Evolutionary conservation across 176 grass and related monocot genomes (phyloP).

Genomic region (Carex scoparia): DNA sequence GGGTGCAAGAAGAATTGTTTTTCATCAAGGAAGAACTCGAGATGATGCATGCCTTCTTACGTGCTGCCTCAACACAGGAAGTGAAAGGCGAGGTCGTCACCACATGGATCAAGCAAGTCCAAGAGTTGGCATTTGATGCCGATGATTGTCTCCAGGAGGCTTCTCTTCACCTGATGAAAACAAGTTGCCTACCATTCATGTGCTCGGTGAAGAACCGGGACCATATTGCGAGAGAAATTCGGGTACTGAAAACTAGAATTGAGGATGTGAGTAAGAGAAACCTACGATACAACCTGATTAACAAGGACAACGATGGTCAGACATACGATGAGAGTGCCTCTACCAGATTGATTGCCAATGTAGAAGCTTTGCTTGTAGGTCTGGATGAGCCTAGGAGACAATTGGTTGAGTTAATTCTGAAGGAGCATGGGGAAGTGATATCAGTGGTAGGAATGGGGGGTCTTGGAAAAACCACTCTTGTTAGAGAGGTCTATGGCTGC

Average conservation of each 20-base stretch:
- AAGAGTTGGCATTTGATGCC: constrained; percentile 20
- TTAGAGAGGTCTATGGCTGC: constrained; percentile 13
- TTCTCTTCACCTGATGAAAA: neutral
- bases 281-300: neutral
- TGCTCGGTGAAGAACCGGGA: neutral
- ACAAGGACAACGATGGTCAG: neutral
- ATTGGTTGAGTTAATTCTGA: neutral
- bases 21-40: constrained; percentile 34
- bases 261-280: constrained; percentile 35
- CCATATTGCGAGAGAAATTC: neutral
- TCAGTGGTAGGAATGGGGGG: constrained; percentile 30
- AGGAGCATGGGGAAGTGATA: neutral
- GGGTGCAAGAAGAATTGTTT: neutral
- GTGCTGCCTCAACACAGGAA: neutral
- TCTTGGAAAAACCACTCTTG: constrained; percentile 35
- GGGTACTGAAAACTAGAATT: constrained; percentile 16
- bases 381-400: neutral
- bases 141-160: constrained; percentile 35
- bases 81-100: neutral
- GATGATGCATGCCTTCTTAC: constrained; percentile 41
- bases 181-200: neutral
- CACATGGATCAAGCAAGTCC: constrained; percentile 43
- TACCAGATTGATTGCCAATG: neutral
- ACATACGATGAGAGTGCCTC: neutral
- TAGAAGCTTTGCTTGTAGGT: neutral